Percentiles rank a stretch among this genome's conserved stretches.
Evolutionary conservation across 163 green algal genomes (phyloP).

Genomic region (Prototheca stagnorum): DNA sequence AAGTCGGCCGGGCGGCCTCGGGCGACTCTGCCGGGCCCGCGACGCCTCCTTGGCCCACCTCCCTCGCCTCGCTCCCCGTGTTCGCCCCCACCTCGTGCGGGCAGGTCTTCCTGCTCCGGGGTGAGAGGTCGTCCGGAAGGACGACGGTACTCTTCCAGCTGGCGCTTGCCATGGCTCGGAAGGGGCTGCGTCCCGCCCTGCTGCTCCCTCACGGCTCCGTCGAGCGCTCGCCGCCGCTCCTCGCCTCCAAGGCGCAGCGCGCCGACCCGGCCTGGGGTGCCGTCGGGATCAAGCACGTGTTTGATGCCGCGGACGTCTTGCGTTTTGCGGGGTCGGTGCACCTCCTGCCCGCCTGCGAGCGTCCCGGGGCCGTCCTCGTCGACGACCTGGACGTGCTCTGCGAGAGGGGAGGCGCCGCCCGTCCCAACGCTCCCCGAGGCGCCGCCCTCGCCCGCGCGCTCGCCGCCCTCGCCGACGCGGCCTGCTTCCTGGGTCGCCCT

Average conservation of each 20-base stretch:
- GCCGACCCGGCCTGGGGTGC: slow-evolving; percentile 6
- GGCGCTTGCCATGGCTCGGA: background rate
- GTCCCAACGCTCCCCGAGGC: background rate
- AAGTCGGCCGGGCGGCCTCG: no score
- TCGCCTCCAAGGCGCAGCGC: slow-evolving; percentile 2
- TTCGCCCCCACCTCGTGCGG: no score
- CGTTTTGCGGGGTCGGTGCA: background rate
- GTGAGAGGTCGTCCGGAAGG: slow-evolving; percentile 11
- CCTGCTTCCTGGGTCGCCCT: no score
- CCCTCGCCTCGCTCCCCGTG: no score
- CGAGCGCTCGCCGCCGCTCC: slow-evolving; percentile 8
- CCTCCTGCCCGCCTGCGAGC: background rate
- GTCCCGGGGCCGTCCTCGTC: background rate
- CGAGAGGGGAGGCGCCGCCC: background rate
- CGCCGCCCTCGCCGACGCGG: no score
- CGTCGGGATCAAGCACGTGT: slow-evolving; percentile 16
- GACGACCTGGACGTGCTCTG: background rate
- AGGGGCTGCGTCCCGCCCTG: slow-evolving; percentile 1
- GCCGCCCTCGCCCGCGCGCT: background rate
- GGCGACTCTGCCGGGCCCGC: no score
- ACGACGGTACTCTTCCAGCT: slow-evolving; percentile 14
- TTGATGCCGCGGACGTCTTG: background rate
- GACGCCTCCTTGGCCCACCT: no score
- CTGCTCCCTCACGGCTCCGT: slow-evolving; percentile 11
- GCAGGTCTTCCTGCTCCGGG: no score